Evolutionary conservation across 225 moss, liverwort and hornwort genomes (phyloP), one percentile per base, ranked within the genome.

Genomic region (Physcomitrium patens): DNA sequence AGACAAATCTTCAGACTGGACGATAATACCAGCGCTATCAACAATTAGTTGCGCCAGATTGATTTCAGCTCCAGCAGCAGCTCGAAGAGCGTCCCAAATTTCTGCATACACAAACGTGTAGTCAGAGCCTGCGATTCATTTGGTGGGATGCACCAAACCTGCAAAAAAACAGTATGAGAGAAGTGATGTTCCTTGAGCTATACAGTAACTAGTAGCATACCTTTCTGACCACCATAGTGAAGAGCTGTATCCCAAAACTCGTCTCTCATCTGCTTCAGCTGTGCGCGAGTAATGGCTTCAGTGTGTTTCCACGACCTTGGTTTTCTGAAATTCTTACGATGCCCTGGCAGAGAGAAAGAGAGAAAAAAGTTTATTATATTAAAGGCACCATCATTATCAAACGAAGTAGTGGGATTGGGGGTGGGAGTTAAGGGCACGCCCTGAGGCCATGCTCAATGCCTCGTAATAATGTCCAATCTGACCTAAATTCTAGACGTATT

Each of bases 241-340:
- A 86, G 91, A 10, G 91, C 86, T 16, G 88, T 91, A 64, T 91
- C 91, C 91, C 91, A 91, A 73, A 91, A 91, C 60, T 91, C 91
- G 72, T 91, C 91, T 13, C 91, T 80, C 91, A 88, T 84, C 70
- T 83, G 88, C 82, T 84, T 88, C 86, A 91, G 56, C 74, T 91
- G 88, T 22, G 84, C 88, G 60, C 79, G 75, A 60, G 80, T 82
- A 49, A 91, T 76, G 17, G 57, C 57, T 55, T 88, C 91, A 2
- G 86, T 45, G 63, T 88, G 82, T 71, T 86, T 89, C 91, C 91
- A 91, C 15, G 88, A 82, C 75, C 89, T 91, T 10, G 88, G 86
- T 71, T 83, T 91, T 74, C 81, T 91, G 0, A 91, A 70, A 81
- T 86, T 88, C 82, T 85, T 88, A 63, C 80, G 88, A 77, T 89